These are phyloP conservation scores for Maudiozyma humilis DNA, from an alignment of 1,139 yeast species.

Conservation along the genomic window DNA sequence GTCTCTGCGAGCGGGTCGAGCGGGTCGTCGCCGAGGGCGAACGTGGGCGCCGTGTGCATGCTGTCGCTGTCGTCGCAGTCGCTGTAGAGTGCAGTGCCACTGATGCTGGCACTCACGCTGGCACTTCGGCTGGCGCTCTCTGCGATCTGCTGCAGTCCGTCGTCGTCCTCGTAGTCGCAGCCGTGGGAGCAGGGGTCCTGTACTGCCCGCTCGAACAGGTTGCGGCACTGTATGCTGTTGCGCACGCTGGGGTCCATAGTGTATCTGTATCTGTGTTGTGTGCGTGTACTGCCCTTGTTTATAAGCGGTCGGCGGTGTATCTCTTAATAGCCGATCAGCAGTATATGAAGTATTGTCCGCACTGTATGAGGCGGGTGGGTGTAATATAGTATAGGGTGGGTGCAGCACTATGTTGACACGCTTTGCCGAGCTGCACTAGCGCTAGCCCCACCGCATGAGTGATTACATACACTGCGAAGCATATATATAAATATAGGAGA, in stretches of 20 bases:
- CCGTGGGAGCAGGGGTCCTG: slow-evolving; percentile 12
- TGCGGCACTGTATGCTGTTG: slow-evolving; percentile 7
- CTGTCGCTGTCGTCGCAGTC: background rate
- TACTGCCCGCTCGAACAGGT: slow-evolving; percentile 12
- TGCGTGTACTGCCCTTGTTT: background rate
- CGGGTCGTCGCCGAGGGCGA: background rate
- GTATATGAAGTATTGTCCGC: no score
- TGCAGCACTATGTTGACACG: no score
- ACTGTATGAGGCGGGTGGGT: no score
- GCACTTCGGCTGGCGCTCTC: background rate
- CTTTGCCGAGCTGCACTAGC: no score
- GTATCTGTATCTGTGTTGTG: background rate
- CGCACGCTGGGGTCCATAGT: background rate
- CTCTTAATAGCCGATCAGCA: background rate
- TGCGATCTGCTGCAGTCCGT: background rate
- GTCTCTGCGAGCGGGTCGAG: background rate
- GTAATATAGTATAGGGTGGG: no score
- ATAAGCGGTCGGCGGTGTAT: background rate
- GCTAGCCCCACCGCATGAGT: no score
- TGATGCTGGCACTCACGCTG: background rate
- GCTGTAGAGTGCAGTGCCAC: background rate
- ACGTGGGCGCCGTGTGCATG: background rate
- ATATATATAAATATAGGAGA: no score
- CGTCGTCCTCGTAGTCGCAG: slow-evolving; percentile 12
- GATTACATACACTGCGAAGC: no score